phyloP scores from a whole-genome alignment of 1,139 yeast genomes.

The Candida pseudoviswanathii region DNA sequence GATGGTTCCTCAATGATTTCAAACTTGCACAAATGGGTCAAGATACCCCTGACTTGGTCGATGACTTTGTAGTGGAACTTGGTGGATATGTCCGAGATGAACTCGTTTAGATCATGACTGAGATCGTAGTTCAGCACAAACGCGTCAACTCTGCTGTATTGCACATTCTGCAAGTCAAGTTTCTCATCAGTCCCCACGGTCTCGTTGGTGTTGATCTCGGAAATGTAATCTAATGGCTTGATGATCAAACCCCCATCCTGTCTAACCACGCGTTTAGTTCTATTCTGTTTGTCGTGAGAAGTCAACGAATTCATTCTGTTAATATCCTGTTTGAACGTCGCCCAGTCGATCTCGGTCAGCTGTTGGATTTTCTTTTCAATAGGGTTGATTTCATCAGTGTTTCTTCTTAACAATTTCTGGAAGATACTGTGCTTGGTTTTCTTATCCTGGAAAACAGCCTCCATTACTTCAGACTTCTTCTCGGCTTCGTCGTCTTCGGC shows the following conservation, averaged over 20 bases:
- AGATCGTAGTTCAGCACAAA: conserved; percentile 36
- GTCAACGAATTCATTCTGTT: conserved; percentile 78
- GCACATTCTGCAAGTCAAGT: conserved; percentile 21
- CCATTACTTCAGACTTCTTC: conserved; percentile 27
- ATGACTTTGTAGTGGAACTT: conserved; percentile 40
- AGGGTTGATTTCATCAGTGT: conserved; percentile 30
- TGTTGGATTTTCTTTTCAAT: conserved; percentile 39
- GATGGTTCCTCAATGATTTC: conserved; percentile 39
- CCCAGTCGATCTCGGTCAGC: conserved; percentile 43
- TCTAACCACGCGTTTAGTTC: conserved; percentile 71
- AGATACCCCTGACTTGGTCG: conserved; percentile 40
- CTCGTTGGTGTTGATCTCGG: conserved; percentile 52
- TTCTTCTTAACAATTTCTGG: conserved; percentile 49
- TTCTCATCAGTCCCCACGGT: conserved; percentile 25
- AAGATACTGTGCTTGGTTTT: conserved; percentile 54
- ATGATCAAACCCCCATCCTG: conserved; percentile 64
- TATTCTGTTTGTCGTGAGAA: conserved; percentile 64
- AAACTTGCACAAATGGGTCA: conserved; percentile 44
- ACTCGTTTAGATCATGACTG: conserved; percentile 41
- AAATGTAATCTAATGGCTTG: conserved; percentile 68
- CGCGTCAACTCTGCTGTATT: conserved; percentile 29
- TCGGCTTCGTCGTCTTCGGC: background rate
- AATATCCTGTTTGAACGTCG: conserved; percentile 52
- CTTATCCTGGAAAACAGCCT: conserved; percentile 47
- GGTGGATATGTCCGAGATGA: conserved; percentile 48